phyloP scores from a whole-genome alignment of 129 eudicot species.

The Deinandra increscens region DNA sequence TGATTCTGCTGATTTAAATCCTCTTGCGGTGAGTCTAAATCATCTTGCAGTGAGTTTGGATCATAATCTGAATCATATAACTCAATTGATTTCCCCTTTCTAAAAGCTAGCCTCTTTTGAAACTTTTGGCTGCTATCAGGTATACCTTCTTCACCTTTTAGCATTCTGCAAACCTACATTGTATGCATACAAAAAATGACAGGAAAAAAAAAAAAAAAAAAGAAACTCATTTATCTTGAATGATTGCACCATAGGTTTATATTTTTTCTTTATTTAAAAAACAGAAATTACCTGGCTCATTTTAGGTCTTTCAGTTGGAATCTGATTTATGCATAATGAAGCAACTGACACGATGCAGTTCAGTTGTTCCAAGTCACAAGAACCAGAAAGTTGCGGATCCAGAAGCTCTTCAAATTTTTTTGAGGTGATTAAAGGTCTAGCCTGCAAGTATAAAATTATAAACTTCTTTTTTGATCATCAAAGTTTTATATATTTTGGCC shows the following conservation, averaged over 20 bases:
- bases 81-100: constrained; percentile 47
- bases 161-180: constrained; percentile 60
- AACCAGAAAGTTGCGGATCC: constrained; percentile 65
- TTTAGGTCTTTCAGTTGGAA: constrained; percentile 63
- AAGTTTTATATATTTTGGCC: neutral
- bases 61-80: constrained; percentile 38
- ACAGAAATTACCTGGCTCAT: constrained; percentile 58
- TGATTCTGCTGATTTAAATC: constrained; percentile 45
- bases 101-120: constrained; percentile 53
- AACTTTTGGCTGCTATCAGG: constrained; percentile 40
- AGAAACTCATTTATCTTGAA: neutral
- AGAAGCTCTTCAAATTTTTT: constrained; percentile 48
- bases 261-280: neutral
- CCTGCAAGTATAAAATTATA: constrained; percentile 40
- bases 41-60: constrained; percentile 33
- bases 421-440: constrained; percentile 62
- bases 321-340: constrained; percentile 56
- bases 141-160: constrained; percentile 48
- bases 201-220: too few species aligned
- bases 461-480: neutral
- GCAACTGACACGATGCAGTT: constrained; percentile 48
- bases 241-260: neutral
- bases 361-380: constrained; percentile 56
- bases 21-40: constrained; percentile 30
- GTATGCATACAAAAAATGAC: constrained; percentile 11